Conservation (phyloP, 257 asterid species). For the Ballota nigra region DNA sequence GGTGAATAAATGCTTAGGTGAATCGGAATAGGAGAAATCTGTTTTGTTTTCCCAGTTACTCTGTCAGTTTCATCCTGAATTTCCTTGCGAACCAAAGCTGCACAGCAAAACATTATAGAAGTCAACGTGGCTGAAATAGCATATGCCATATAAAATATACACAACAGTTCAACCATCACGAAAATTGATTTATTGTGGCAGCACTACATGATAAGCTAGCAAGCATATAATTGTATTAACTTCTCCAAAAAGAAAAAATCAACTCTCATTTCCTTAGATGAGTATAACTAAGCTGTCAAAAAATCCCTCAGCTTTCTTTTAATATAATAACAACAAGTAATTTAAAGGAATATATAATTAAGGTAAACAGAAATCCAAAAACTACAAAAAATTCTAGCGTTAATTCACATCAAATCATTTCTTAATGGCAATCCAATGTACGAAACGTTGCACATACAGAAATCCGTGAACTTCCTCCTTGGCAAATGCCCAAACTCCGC, state of each 20-base stretch:
- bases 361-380: neutral
- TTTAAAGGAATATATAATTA: conserved; percentile 13
- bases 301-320: neutral
- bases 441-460: conserved; percentile 44
- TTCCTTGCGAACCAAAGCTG: conserved; percentile 82
- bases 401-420: conserved; percentile 11
- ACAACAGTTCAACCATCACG: neutral
- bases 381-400: neutral
- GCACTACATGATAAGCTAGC: neutral
- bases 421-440: neutral
- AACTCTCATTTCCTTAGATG: neutral
- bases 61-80: conserved; percentile 93
- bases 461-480: conserved; percentile 61
- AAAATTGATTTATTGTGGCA: neutral
- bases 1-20: conserved; percentile 94
- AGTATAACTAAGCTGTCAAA: neutral
- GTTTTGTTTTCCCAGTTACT: conserved; percentile 78
- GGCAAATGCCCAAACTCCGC: conserved; percentile 89
- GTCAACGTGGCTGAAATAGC: conserved; percentile 5
- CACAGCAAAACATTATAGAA: conserved; percentile 11
- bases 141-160: neutral
- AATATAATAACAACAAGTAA: neutral
- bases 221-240: neutral
- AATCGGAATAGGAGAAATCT: conserved; percentile 89
- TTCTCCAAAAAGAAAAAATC: conserved; percentile 16